Percentiles rank a stretch among this genome's conserved stretches.
Evolutionary conservation across 2,329 filamentous ascomycete genomes (phyloP).

Genomic region (Didymella glomerata): DNA sequence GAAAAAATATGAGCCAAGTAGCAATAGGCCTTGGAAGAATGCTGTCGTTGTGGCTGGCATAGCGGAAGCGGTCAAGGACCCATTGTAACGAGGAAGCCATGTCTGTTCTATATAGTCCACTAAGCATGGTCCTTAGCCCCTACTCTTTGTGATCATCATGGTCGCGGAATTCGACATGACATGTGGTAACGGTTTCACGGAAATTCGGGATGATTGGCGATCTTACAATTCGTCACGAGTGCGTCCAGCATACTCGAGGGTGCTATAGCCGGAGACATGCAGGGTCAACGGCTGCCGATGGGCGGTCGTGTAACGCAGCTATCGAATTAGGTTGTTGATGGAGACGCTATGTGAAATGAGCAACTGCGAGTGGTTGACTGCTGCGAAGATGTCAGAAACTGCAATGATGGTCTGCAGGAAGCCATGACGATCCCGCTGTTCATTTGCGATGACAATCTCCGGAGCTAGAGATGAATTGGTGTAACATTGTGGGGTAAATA

Average conservation of each 20-base stretch:
- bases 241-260: constrained; percentile 29
- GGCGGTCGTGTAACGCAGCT: constrained; percentile 20
- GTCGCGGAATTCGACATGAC: constrained; percentile 15
- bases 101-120: constrained; percentile 46
- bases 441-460: constrained; percentile 11
- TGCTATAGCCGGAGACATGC: constrained; percentile 24
- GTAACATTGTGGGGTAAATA: constrained; percentile 20
- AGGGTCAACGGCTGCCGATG: constrained; percentile 23
- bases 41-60: constrained; percentile 37
- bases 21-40: constrained; percentile 33
- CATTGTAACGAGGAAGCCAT: constrained; percentile 36
- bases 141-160: constrained; percentile 27
- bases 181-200: constrained; percentile 25
- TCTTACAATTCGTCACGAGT: constrained; percentile 47
- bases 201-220: constrained; percentile 24
- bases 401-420: constrained; percentile 15
- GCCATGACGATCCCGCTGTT: constrained; percentile 21
- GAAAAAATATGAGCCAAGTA: constrained; percentile 34
- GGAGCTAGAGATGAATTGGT: constrained; percentile 12
- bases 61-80: constrained; percentile 27
- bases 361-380: constrained; percentile 16
- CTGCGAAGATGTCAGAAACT: constrained; percentile 16
- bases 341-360: constrained; percentile 4
- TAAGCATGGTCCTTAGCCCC: constrained; percentile 39
- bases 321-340: constrained; percentile 21